A percentile compares a stretch with the other conserved stretches of the same genome.
phyloP scores from a whole-genome alignment of 2,329 filamentous ascomycete species.

The Colletotrichum australisinense region DNA sequence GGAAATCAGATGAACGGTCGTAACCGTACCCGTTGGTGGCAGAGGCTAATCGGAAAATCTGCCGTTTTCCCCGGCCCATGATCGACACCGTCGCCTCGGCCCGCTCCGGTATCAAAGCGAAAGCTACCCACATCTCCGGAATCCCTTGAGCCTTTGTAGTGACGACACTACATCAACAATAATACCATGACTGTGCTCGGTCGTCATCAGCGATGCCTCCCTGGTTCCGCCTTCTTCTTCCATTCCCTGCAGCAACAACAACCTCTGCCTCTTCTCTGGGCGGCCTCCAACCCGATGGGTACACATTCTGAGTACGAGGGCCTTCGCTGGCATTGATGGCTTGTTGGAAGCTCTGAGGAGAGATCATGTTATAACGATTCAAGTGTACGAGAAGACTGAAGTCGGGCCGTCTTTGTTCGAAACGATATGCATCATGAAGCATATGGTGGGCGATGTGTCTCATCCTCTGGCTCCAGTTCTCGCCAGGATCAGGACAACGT shows the following conservation, averaged over 20 bases:
- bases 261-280: background rate
- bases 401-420: slow-evolving; percentile 26
- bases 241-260: background rate
- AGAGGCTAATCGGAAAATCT: slow-evolving; percentile 24
- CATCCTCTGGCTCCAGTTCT: slow-evolving; percentile 56
- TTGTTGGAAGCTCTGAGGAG: background rate
- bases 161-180: background rate
- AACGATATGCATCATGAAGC: slow-evolving; percentile 36
- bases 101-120: slow-evolving; percentile 27
- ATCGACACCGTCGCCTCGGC: slow-evolving; percentile 25
- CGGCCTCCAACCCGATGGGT: slow-evolving; percentile 11
- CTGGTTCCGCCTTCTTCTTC: background rate
- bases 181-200: background rate
- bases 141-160: background rate
- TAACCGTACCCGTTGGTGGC: background rate
- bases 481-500: slow-evolving; percentile 23
- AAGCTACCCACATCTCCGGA: slow-evolving; percentile 15
- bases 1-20: slow-evolving; percentile 20
- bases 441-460: slow-evolving; percentile 62
- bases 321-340: slow-evolving; percentile 16
- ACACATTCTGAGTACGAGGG: background rate
- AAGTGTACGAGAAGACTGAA: slow-evolving; percentile 28
- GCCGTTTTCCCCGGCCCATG: background rate
- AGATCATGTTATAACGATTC: background rate
- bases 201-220: background rate